Evolutionary conservation across 176 grass and related monocot species (phyloP).

Genomic region (Stipa capillata): DNA sequence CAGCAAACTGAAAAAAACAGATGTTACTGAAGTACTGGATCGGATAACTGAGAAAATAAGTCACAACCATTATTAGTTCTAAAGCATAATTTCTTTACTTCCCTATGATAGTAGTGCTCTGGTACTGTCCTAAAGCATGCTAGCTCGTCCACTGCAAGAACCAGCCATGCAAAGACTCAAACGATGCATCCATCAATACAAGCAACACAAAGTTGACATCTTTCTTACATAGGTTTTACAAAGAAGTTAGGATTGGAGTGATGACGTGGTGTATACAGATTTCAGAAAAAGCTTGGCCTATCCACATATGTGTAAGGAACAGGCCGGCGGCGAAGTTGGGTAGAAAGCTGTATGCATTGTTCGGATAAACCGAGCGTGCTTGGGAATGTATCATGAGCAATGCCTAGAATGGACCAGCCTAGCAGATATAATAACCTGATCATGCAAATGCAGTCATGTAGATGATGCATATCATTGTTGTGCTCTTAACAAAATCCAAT

Average conservation of each 20-base stretch:
- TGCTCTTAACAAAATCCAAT: neutral
- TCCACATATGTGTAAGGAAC: neutral
- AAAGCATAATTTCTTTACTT: neutral
- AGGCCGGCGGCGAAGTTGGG: neutral
- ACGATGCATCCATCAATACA: neutral
- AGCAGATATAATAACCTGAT: slow-evolving; percentile 22
- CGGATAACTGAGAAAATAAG: neutral
- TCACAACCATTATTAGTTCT: neutral
- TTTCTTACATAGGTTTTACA: slow-evolving; percentile 11
- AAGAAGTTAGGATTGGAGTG: neutral
- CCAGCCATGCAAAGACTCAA: neutral
- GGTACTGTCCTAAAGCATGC: neutral
- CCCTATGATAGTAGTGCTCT: neutral
- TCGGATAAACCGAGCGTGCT: slow-evolving; percentile 22
- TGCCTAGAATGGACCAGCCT: slow-evolving; percentile 44
- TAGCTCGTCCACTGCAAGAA: neutral
- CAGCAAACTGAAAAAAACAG: neutral
- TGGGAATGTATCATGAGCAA: neutral
- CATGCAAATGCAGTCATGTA: neutral
- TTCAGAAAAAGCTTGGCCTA: slow-evolving; percentile 21
- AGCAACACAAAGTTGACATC: neutral
- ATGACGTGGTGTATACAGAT: neutral
- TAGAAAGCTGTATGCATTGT: neutral
- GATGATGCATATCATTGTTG: neutral
- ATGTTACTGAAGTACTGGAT: neutral